Evolutionary conservation across 257 asterid genomes (phyloP).

Genomic region (Nyctanthes arbortristis): DNA sequence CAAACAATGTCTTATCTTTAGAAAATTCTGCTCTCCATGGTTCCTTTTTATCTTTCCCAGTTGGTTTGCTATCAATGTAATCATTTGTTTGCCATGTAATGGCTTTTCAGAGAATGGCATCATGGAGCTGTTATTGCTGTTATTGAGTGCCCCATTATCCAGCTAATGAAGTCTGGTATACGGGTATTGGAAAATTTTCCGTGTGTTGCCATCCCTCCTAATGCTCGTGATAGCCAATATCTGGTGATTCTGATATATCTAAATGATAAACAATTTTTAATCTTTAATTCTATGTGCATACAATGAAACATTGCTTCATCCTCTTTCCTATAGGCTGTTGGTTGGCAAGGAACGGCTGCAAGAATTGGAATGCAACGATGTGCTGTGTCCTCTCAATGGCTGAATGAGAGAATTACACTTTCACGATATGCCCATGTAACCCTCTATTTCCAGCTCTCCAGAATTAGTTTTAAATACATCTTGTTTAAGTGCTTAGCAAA

Average conservation of each 20-base stretch:
- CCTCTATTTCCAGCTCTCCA: constrained; percentile 20
- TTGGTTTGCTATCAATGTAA: constrained; percentile 19
- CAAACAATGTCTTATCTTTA: constrained; percentile 9
- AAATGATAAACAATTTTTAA: constrained; percentile 24
- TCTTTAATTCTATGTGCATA: constrained; percentile 17
- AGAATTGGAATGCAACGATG: constrained; percentile 87
- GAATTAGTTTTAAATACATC: constrained; percentile 14
- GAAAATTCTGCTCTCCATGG: constrained; percentile 20
- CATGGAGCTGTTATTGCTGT: constrained; percentile 83
- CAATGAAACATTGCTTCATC: constrained; percentile 21
- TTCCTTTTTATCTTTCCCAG: constrained; percentile 9
- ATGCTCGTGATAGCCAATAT: constrained; percentile 86
- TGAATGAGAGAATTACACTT: constrained; percentile 79
- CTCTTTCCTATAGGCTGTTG: constrained; percentile 69
- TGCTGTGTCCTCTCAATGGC: constrained; percentile 85
- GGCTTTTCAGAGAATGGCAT: constrained; percentile 55
- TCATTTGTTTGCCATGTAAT: constrained; percentile 22
- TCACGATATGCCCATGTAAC: constrained; percentile 97
- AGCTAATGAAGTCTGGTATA: constrained; percentile 67
- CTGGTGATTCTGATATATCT: constrained; percentile 57
- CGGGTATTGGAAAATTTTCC: constrained; percentile 83
- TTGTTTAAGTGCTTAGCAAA: constrained; percentile 24
- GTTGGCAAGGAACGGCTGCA: constrained; percentile 98
- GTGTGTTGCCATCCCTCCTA: constrained; percentile 76
- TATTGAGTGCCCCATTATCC: constrained; percentile 80